Base-by-base conservation (phyloP, 768 basidiomycete species). In the Agrocybe praecox region DNA sequence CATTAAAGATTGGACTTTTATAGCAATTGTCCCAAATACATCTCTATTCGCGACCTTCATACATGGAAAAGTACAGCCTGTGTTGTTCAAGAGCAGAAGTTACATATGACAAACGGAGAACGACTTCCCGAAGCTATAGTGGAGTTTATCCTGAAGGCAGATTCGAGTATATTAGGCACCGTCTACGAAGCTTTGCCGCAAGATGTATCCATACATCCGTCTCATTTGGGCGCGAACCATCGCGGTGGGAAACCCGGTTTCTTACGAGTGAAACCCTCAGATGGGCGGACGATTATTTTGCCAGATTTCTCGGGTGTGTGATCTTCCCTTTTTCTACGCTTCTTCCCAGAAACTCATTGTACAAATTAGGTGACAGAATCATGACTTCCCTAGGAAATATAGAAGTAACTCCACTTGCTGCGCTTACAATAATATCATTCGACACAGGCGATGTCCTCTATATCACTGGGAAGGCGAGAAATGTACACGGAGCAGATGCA, bases 1-100 rank as follows among this genome's bases (percentile, higher is more conserved):
- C 23, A 50, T 26, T 18, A 29, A 26, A 7, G 22, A 52, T 17
- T 42, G 18, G 23, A 7, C 21, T 2, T 10, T 17, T 18, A 17
- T 24, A 87, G 87, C 45, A 87, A 86, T 54, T 88, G 86, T 62
- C 87, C 87, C 10, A 89, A 88, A 62, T 89, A 88, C 56, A 88
- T 88, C 63, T 84, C 78, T 49, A 63, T 80, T 40, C 80, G 85
- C 17, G 74, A 84, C 10, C 71, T 88, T 5, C 61, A 72, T 14
- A 72, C 84, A 1, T 67, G 77, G 56, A 64, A 74, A 0, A 55
- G 72, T 21, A 74, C 76, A 1, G 53, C 66, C 17, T 78, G 83
- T 0, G 62, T 52, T 1, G 66, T 87, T 21, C 62, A 63, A 1
- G 62, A 80, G 53, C 62, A 75, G 48, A 57, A 69, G 1, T 59